Percentiles rank a stretch among this genome's conserved stretches.
phyloP scores from a whole-genome alignment of 179 eudicot species.

The Silene noctiflora region DNA sequence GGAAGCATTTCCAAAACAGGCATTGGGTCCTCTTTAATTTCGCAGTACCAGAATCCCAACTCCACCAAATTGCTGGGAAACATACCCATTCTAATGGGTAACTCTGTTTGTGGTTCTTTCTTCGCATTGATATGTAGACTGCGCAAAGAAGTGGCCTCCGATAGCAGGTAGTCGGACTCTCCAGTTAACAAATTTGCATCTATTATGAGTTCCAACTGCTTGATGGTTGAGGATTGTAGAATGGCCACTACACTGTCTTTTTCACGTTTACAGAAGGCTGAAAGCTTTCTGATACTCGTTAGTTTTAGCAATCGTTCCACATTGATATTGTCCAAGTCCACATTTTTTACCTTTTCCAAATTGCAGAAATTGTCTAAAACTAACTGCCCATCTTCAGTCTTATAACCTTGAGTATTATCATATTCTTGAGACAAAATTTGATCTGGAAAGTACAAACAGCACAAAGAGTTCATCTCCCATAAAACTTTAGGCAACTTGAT shows the following conservation, averaged over 20 bases:
- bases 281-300: constrained; percentile 10
- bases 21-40: constrained; percentile 12
- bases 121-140: neutral
- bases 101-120: too few relatives aligned
- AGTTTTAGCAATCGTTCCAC: constrained; percentile 14
- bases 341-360: constrained; percentile 9
- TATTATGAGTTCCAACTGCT: constrained; percentile 8
- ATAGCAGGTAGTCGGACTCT: too few relatives aligned
- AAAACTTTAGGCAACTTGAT: constrained; percentile 20
- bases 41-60: constrained; percentile 11
- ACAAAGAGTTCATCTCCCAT: constrained; percentile 20
- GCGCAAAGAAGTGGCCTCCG: constrained; percentile 9
- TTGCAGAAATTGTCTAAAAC: too few relatives aligned
- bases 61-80: constrained; percentile 17
- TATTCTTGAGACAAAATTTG: neutral
- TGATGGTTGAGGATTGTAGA: constrained; percentile 16
- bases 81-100: neutral
- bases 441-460: constrained; percentile 20
- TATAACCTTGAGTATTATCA: neutral
- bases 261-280: neutral
- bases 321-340: constrained; percentile 15
- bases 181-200: too few relatives aligned
- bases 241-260: constrained; percentile 1
- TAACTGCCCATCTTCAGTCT: too few relatives aligned
- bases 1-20: constrained; percentile 20